Evolutionary conservation across 345 rosid genomes (phyloP), one percentile per base, ranked within the genome.

Genomic region (Nephelium lappaceum): DNA sequence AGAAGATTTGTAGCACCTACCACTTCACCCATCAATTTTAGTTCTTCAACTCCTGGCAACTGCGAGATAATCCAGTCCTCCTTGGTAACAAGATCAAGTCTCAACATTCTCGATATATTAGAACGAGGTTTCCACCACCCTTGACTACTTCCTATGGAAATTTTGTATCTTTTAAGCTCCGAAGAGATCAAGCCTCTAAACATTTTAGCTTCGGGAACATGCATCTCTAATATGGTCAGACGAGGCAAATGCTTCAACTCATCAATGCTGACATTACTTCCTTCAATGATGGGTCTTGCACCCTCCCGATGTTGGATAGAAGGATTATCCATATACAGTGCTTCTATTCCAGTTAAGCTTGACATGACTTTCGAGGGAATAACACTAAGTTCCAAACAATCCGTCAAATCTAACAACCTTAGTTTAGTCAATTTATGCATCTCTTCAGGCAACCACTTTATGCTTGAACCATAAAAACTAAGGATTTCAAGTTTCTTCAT

Each of bases 341-440:
- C 86, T 62, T 83, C 86, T 42, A 83, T 41, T 11, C 23, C 24
- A 31, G 71, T 0, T 72, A 78, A 74, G 25, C 71, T 11, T 53
- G 81, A 63, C 5, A 77, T n/a, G 31, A 80, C 70, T 47, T 68
- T 68, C 5, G 74, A 25, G 8, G 81, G 71, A 77, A 78, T 73
- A 0, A 73, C 58, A 18, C 38, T 53, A 5, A 83, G 73, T 12
- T 27, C 38, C 5, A 19, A 7, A 66, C 79, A 80, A 12, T 58
- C 0, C 0, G 45, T 73, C 65, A 83, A 77, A 67, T 83, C 79
- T 16, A 83, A 51, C 23, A 77, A n/a, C 42, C 55, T 64, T 21
- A 80, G 60, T 6, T 49, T 16, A 5, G 70, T 62, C 71, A 83
- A 31, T 0, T 73, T 1, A 39, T 61, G 39, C 0, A 80, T 6